phyloP scores from a whole-genome alignment of 768 basidiomycete species.

The Naematelia aurantialba region DNA sequence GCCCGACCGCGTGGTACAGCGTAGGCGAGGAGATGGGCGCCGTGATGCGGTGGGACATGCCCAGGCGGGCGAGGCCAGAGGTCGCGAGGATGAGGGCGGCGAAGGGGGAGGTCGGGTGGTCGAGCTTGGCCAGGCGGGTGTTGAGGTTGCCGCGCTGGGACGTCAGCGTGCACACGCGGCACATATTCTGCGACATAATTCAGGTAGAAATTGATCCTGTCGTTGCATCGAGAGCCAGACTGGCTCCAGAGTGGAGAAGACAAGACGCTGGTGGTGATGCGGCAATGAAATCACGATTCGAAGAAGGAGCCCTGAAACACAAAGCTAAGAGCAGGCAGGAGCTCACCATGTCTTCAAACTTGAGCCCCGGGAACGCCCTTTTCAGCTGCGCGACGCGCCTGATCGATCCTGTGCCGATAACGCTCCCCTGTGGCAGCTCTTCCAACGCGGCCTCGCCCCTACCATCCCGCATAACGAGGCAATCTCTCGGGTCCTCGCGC shows the following conservation, averaged over 20 bases:
- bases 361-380: constrained; percentile 67
- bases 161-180: background rate
- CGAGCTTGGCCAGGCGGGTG: constrained; percentile 86
- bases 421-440: constrained; percentile 79
- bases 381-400: constrained; percentile 85
- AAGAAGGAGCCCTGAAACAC: too few relatives aligned
- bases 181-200: too few relatives aligned
- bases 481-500: constrained; percentile 84
- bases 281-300: too few relatives aligned
- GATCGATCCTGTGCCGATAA: constrained; percentile 94
- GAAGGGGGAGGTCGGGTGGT: constrained; percentile 73
- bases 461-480: constrained; percentile 77
- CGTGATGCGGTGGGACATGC: constrained; percentile 64
- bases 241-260: too few relatives aligned
- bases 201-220: too few relatives aligned
- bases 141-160: constrained; percentile 79
- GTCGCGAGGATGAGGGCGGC: constrained; percentile 88
- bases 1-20: constrained; percentile 81
- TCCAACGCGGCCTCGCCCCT: constrained; percentile 65
- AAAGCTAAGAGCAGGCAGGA: too few relatives aligned
- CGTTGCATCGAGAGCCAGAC: too few relatives aligned
- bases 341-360: constrained; percentile 85
- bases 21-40: constrained; percentile 66
- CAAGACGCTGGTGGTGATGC: too few relatives aligned
- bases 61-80: constrained; percentile 81